Evolutionary conservation across 179 eudicot genomes (phyloP).

Genomic region (Actinidia polygama): DNA sequence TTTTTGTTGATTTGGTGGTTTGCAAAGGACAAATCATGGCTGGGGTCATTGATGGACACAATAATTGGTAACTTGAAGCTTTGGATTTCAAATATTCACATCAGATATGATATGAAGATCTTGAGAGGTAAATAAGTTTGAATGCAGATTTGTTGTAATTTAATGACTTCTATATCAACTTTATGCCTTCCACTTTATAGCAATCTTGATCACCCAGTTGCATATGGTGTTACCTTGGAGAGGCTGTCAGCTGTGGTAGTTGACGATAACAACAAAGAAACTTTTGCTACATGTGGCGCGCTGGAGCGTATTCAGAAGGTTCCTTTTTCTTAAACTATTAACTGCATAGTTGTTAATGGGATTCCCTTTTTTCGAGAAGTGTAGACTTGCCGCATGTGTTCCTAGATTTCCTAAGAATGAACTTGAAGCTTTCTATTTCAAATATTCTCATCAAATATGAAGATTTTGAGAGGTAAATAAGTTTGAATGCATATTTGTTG

Average conservation of each 20-base stretch:
- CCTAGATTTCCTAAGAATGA: neutral
- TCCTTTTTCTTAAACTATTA: conserved; percentile 11
- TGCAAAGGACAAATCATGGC: conserved; percentile 88
- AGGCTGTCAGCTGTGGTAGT: conserved; percentile 91
- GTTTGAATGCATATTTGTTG: too few species aligned
- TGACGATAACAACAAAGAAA: conserved; percentile 86
- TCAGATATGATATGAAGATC: conserved; percentile 98
- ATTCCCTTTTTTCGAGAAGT: neutral
- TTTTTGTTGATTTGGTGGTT: conserved; percentile 22
- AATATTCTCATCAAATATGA: too few species aligned
- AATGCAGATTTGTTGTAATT: conserved; percentile 16
- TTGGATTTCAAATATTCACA: conserved; percentile 92
- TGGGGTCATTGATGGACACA: conserved; percentile 90
- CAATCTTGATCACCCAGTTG: conserved; percentile 92
- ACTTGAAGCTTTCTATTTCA: too few species aligned
- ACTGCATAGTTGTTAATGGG: neutral
- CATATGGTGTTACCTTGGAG: conserved; percentile 90
- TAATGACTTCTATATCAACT: conserved; percentile 7
- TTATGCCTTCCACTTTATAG: conserved; percentile 49
- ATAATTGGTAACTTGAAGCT: conserved; percentile 96
- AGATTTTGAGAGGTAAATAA: too few species aligned
- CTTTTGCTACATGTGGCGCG: conserved; percentile 92
- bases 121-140: conserved; percentile 70
- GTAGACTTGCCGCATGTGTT: neutral
- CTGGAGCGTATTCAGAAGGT: conserved; percentile 91